phyloP scores from a whole-genome alignment of 495 filamentous ascomycete species.

The Penicillium malachiteum region DNA sequence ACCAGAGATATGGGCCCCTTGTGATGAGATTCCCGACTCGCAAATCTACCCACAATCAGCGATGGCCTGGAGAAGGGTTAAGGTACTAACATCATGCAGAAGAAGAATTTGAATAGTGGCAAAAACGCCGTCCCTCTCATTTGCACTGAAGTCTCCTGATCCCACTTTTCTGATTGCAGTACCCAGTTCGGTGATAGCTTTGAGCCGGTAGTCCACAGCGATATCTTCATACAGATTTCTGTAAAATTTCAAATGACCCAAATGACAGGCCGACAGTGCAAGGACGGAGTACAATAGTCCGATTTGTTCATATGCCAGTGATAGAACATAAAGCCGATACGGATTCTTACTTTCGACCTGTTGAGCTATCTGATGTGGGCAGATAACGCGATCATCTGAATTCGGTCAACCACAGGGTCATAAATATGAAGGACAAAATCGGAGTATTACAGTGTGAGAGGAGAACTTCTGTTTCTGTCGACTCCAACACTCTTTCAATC shows the following conservation, averaged over 20 bases:
- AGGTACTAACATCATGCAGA: slow-evolving; percentile 36
- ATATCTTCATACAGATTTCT: slow-evolving; percentile 25
- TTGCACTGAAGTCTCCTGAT: slow-evolving; percentile 22
- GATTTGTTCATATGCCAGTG: slow-evolving; percentile 36
- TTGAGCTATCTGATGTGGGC: slow-evolving; percentile 40
- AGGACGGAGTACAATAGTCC: slow-evolving; percentile 36
- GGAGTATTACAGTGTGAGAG: slow-evolving; percentile 27
- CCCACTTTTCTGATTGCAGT: slow-evolving; percentile 28
- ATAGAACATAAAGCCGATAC: slow-evolving; percentile 36
- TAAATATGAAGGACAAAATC: neutral
- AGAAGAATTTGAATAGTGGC: slow-evolving; percentile 40
- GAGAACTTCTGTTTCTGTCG: slow-evolving; percentile 11
- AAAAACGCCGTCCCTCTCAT: slow-evolving; percentile 36
- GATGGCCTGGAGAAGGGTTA: neutral
- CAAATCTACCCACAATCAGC: slow-evolving; percentile 25
- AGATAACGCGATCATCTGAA: slow-evolving; percentile 35
- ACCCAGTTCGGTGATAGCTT: slow-evolving; percentile 34
- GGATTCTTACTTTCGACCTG: slow-evolving; percentile 29
- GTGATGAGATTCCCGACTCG: slow-evolving; percentile 36
- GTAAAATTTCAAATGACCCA: slow-evolving; percentile 28
- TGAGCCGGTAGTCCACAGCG: slow-evolving; percentile 37
- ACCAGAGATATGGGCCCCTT: slow-evolving; percentile 41
- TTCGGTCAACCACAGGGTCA: neutral
- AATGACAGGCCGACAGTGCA: slow-evolving; percentile 35
- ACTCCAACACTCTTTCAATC: slow-evolving; percentile 1